Evolutionary conservation across 495 filamentous ascomycete species (phyloP), one percentile per base, ranked within the genome.

Genomic region (Penicilliopsis zonata): DNA sequence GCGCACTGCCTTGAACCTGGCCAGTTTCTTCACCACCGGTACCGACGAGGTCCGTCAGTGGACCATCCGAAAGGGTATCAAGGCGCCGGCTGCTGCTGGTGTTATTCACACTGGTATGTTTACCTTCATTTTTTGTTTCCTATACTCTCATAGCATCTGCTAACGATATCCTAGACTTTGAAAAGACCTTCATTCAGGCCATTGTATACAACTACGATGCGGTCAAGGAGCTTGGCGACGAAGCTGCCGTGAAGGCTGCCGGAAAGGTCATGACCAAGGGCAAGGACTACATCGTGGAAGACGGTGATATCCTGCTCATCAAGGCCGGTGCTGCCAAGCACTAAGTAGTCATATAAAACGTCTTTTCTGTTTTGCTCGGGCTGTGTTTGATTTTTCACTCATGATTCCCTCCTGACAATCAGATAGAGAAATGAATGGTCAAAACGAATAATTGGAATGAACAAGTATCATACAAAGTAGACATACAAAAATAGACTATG

Each of bases 121-220:
- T 22, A 5, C 13, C 13, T 6, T 30, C 30, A 13, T 6, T 17
- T 13, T 6, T 6, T 30, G n/a, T 27, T 5, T n/a, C 25, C 13
- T 33, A 16, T 22, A 14, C 26, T 21, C 15, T 9, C 9, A 30
- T 10, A 1, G 4, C 5, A 13, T 3, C 1, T 37, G 18, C 32
- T 48, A 25, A 49, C 21, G n/a, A 4, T 5, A n/a, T 19, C 20
- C 26, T 28, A 53, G 92, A 99, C 52, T 96, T 99, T 40, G 92
- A 99, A 61, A 99, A 99, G 76, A 99, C 92, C 0, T 99, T 99
- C 63, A 99, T 99, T 45, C 92, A 99, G 63, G 83, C 70, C 18
- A 68, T 99, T 38, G 82, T 93, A 28, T 94, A 69, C 62, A 95
- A 92, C 64, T 96, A 75, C 63, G 61, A 43, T 15, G 56, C 69